Base-by-base conservation (phyloP, 2,329 filamentous ascomycete species). In the Calonectria pteridis region DNA sequence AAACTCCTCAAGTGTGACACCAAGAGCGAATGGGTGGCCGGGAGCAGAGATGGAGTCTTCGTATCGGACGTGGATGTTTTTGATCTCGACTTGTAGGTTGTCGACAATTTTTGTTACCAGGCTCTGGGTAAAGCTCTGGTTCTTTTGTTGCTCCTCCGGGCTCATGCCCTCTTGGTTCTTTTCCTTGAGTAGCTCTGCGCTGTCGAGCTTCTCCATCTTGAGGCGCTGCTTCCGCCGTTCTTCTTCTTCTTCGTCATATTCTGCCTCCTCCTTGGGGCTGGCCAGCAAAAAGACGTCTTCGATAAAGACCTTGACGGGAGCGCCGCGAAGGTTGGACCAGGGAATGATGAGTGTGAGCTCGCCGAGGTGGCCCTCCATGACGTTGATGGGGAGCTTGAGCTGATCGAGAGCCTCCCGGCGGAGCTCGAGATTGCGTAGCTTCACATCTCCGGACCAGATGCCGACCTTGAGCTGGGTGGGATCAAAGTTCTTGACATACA, bases 401-500 rank as follows among this genome's bases (percentile, higher is more conserved):
- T 99, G 97, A 83, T 99, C 97, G 77, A 99, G 93, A 23, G 97
- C 97, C 88, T 99, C 97, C 72, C 94, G 92, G 70, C 96, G 95
- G 62, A 99, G 90, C 87, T 99, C 94, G 73, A 99, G 93, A 81
- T 99, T 93, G 74, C 93, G 93, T 58, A 99, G 90, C 87, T 98
- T 98, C 81, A 99, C 97, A 87, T 99, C 97, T 80, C 97, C 97
- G 28, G 95, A 98, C 97, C 96, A 99, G 82, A 99, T 99, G 76
- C 97, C 97, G 76, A 99, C 96, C 84, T 99, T 99, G 78, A 99
- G 91, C 88, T 99, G 97, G 82, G 95, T 94, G 69, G 97, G 95
- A 85, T 99, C 97, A 84, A 99, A 99, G 87, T 99, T 98, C 90
- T 98, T 96, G 86, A 99, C 96, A 86, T 99, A 99, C 94, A 98